Evolutionary conservation across 1,139 yeast genomes (phyloP).

Genomic region (Yamadazyma mexicana): DNA sequence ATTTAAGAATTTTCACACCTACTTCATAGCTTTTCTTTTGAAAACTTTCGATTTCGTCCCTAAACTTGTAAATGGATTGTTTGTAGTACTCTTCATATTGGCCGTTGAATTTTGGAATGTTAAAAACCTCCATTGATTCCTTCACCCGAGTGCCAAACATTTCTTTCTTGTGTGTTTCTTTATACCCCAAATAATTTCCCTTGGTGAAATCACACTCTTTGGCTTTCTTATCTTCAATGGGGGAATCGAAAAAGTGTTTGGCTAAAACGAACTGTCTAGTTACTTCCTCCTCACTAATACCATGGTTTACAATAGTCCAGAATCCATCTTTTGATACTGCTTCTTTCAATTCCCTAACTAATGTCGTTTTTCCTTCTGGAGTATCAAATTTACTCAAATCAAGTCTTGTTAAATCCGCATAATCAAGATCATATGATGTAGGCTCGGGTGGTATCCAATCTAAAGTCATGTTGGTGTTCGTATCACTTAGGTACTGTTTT

Average conservation of each 20-base stretch:
- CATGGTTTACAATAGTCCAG: constrained; percentile 30
- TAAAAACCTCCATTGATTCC: constrained; percentile 32
- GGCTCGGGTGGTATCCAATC: constrained; percentile 27
- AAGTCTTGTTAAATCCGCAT: constrained; percentile 31
- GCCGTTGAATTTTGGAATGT: constrained; percentile 35
- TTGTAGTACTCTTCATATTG: constrained; percentile 23
- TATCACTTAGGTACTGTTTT: too few species aligned
- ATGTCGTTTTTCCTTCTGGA: constrained; percentile 25
- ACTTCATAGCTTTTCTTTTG: constrained; percentile 26
- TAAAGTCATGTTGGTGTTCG: too few species aligned
- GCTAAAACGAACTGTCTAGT: constrained; percentile 29
- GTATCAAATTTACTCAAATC: constrained; percentile 28
- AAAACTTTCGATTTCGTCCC: constrained; percentile 20
- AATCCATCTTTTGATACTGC: constrained; percentile 34
- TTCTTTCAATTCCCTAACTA: constrained; percentile 25
- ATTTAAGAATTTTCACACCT: constrained; percentile 23
- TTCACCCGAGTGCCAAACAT: constrained; percentile 28
- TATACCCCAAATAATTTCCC: constrained; percentile 36
- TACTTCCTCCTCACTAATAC: constrained; percentile 26
- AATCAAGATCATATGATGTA: constrained; percentile 27
- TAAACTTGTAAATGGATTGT: constrained; percentile 22
- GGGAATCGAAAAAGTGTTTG: constrained; percentile 26
- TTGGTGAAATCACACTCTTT: constrained; percentile 26
- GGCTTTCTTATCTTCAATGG: constrained; percentile 25
- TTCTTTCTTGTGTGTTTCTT: constrained; percentile 24